A percentile compares a stretch with the other conserved stretches of the same genome.
phyloP scores from a whole-genome alignment of 1,139 yeast species.

The Suhomyces bribrorum region DNA sequence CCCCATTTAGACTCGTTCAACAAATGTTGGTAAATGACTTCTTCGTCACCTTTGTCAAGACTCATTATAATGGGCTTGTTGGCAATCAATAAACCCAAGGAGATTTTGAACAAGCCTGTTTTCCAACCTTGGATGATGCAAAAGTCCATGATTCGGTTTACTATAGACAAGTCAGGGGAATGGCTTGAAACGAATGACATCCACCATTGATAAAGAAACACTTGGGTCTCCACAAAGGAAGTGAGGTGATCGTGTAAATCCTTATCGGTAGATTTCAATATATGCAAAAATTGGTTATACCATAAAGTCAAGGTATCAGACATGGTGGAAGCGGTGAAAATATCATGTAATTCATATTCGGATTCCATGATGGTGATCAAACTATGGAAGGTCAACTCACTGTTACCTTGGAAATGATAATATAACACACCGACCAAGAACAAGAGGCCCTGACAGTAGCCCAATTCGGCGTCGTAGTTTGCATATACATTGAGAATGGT shows the following conservation, averaged over 20 bases:
- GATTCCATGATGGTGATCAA: conserved; percentile 64
- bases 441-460: conserved; percentile 71
- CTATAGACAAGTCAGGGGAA: conserved; percentile 53
- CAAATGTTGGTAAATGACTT: conserved; percentile 60
- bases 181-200: conserved; percentile 64
- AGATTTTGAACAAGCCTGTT: conserved; percentile 59
- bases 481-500: conserved; percentile 66
- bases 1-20: conserved; percentile 60
- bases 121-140: conserved; percentile 67
- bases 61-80: conserved; percentile 55
- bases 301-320: conserved; percentile 57
- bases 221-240: conserved; percentile 42
- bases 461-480: conserved; percentile 67
- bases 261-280: conserved; percentile 43
- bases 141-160: conserved; percentile 55
- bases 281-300: conserved; percentile 52
- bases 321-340: conserved; percentile 56
- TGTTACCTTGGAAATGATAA: conserved; percentile 50
- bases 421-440: conserved; percentile 66
- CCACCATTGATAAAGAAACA: conserved; percentile 67
- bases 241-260: conserved; percentile 49
- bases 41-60: conserved; percentile 54
- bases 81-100: conserved; percentile 54
- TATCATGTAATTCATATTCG: conserved; percentile 56
- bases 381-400: conserved; percentile 53